Base-by-base conservation (phyloP, 495 filamentous ascomycete genomes). In the Podospora pseudopauciseta region DNA sequence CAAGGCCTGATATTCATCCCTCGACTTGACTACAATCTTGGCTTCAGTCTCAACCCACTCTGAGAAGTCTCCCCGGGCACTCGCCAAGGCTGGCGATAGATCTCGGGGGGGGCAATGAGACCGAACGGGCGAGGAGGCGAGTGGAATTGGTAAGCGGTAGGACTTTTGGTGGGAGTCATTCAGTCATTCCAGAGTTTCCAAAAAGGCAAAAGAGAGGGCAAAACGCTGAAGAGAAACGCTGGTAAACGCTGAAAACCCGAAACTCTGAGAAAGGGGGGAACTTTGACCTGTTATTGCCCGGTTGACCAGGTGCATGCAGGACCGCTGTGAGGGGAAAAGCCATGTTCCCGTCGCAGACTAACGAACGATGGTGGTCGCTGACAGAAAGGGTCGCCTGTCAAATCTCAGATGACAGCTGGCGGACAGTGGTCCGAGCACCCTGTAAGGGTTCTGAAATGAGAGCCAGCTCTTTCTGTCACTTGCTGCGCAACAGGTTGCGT, bases 311-410 rank as follows among this genome's bases (percentile, higher is more conserved):
- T 18, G 55, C n/a, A 58, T 58, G 55, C 23, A 58, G 55, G 55
- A 58, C 55, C 55, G 23, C 23, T 23, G n/a, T 44, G 28, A 63
- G 61, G 30, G 32, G 61, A 39, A 39, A 63, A 32, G 55, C 55
- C 34, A 26, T 61, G 59, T 30, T 61, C 59, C 18, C 18, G 55
- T 58, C 23, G n/a, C n/a, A 26, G 55, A 32, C 61, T 63, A 63
- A n/a, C 61, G 61, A 63, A 63, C 61, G 20, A 63, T 63, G 61
- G 61, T 63, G 34, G 19, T n/a, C 61, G n/a, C 26, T 63, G 61
- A n/a, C 18, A 49, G 61, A 32, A 15, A 49, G 13, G 61, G 32
- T 7, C 19, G 30, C 30, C 61, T 32, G 23, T 23, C 23, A 23
- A 23, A 23, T 23, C 23, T 23, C 23, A 23, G 23, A 4, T 63